These are phyloP conservation scores for Cyclanthera cordifolia DNA, from an alignment of 306 rosid species.

Conservation along the genomic window DNA sequence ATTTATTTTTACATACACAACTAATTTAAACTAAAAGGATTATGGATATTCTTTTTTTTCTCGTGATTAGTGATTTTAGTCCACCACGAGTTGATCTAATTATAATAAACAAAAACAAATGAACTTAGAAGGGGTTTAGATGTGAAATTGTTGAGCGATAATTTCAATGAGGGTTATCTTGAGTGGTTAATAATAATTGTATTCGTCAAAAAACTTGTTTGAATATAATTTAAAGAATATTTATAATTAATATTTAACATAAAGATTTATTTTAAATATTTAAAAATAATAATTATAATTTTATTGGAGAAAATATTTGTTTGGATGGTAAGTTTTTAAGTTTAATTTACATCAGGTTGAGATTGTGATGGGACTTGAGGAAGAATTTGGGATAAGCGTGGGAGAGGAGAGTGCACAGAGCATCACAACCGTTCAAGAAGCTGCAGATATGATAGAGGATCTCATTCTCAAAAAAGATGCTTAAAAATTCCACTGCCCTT, in stretches of 20 bases:
- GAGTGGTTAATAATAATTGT: no score
- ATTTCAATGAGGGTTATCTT: neutral
- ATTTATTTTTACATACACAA: no score
- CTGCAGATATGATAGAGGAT: slow-evolving; percentile 64
- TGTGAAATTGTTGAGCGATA: no score
- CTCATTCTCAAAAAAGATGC: slow-evolving; percentile 36
- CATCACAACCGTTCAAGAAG: slow-evolving; percentile 71
- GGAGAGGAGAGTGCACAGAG: slow-evolving; percentile 68
- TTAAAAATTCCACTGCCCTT: neutral
- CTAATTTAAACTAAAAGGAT: no score
- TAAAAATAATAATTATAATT: no score
- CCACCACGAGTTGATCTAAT: neutral
- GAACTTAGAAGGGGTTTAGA: no score
- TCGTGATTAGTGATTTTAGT: neutral
- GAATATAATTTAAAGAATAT: no score
- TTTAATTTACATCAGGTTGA: slow-evolving; percentile 34
- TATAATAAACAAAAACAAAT: no score
- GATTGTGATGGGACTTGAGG: slow-evolving; percentile 83
- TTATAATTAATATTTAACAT: no score
- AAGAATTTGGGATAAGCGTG: slow-evolving; percentile 61
- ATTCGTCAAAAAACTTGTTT: no score
- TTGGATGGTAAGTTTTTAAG: no score
- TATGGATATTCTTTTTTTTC: neutral
- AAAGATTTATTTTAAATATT: no score
- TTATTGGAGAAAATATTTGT: neutral